Percentiles rank a stretch among this genome's conserved stretches.
These are phyloP conservation scores for Microcera coccophila DNA, from an alignment of 2,329 filamentous ascomycete species.

Conservation along the genomic window DNA sequence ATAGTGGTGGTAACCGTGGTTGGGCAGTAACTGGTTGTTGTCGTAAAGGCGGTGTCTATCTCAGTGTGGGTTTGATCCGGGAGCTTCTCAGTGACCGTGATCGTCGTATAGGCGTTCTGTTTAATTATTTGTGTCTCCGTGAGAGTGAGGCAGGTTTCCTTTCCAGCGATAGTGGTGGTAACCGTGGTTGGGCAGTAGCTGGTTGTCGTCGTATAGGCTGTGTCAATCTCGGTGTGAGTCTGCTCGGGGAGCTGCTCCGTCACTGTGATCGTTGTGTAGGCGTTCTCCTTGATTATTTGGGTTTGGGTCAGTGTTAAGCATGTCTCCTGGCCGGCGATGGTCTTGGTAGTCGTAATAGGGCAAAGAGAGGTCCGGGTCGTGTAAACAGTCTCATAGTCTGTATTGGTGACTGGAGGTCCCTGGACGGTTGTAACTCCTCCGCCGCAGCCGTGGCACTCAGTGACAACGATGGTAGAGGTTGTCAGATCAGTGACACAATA, in stretches of 20 bases:
- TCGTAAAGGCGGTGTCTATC: constrained; percentile 35
- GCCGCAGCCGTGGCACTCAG: constrained; percentile 37
- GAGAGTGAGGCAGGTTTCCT: constrained; percentile 39
- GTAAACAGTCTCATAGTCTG: constrained; percentile 33
- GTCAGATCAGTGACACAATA: constrained; percentile 40
- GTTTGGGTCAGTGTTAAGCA: constrained; percentile 26
- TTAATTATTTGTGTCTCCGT: constrained; percentile 26
- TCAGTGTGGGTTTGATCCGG: constrained; percentile 34
- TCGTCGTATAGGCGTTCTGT: constrained; percentile 28
- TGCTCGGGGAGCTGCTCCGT: constrained; percentile 37
- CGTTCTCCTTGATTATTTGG: constrained; percentile 26
- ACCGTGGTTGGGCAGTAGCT: constrained; percentile 42
- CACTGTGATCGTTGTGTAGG: constrained; percentile 30
- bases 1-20: constrained; percentile 37
- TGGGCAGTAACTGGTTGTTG: constrained; percentile 43
- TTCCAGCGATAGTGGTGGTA: constrained; percentile 32
- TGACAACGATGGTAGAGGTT: constrained; percentile 43
- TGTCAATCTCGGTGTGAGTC: constrained; percentile 31
- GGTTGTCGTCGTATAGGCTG: constrained; percentile 42
- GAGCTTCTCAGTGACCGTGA: constrained; percentile 34
- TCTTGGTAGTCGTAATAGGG: constrained; percentile 35
- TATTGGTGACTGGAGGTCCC: constrained; percentile 30
- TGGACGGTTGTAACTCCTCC: constrained; percentile 33
- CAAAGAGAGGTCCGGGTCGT: constrained; percentile 42
- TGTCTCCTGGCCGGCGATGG: constrained; percentile 24